Evolutionary conservation across 129 eudicot genomes (phyloP), one percentile per base, ranked within the genome.

Genomic region (Pittosporum tobira): DNA sequence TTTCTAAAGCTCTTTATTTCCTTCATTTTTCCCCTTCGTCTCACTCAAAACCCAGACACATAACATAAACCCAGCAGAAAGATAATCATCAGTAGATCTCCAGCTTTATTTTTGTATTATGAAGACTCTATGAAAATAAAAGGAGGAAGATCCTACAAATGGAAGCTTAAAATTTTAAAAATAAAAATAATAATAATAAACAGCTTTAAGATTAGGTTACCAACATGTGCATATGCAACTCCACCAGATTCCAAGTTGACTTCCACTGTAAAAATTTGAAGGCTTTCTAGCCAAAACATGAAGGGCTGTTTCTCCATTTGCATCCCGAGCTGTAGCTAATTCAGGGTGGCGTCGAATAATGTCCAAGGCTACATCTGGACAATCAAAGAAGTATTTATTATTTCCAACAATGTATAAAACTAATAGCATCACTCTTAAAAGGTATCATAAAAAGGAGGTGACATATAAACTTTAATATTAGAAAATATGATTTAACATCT

Each of bases 301-400:
- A 47, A 47, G 26, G 18, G 51, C 26, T 21, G 56, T 50, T 10
- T 50, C 56, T 12, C 56, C 56, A 22, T 50, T 50, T 24, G 16
- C 56, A 50, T 50, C 56, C 30, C 56, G 56, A 50, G 27, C 56
- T 50, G 23, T 8, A 50, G 56, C 56, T 50, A 50, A 50, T 22
- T 50, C 30, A 50, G 56, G 56, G 56, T 50, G 24, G 30, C 4
- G 56, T 14, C 23, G 19, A 21, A 50, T 50, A 18, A 50, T 6
- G 31, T 50, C 56, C 19, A 50, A 50, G 56, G 56, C 56, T 50
- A 50, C 56, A 50, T 50, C 56, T 50, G 29, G 30, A 5, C 30
- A 21, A 23, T 24, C 28, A 50, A 50, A 50, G 13, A 22, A 50
- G 29, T 11, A 50, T 6, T 11, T 18, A 8, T 6, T 44, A 6